Evolutionary conservation across 202 grass and related monocot genomes (phyloP), one percentile per base, ranked within the genome.

Genomic region (Elaeis oleifera): DNA sequence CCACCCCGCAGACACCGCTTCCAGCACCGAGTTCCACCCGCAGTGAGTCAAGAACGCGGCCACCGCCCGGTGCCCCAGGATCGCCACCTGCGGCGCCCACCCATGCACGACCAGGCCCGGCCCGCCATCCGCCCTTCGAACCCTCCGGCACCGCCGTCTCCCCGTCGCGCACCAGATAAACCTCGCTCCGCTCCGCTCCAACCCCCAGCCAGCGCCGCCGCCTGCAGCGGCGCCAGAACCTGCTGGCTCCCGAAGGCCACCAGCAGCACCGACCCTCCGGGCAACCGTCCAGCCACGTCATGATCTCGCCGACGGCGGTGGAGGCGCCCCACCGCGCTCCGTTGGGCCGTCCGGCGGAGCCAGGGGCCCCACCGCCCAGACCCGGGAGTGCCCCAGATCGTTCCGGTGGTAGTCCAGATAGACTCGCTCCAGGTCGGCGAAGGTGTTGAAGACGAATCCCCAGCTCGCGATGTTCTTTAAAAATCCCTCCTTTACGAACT

Each of bases 231-330:
- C 13, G 78, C 59, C 50, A 88, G 27, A 18, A 18, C 3, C 5
- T 49, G 48, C 83, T 81, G 62, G 71, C 70, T 77, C 32, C 88
- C 88, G 71, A 92, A 92, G 65, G 77, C 36, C 3, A 84, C 74
- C 59, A 87, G 87, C 49, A 87, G 21, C 13, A 81, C 84, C 4
- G 87, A 86, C 23, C 83, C 18, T 70, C 74, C 6, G 13, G 39
- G 63, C 67, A 67, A 18, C 49, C 54, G 63, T 81, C 78, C 23
- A 92, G 71, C 89, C 89, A 92, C 15, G 74, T 39, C 0, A 64
- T 1, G 39, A 74, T 22, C 7, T 29, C 19, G 6, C 49, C 65
- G 55, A 17, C 6, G 0, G 61, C 1, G 22, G 73, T 27, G 3
- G 57, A 61, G 3, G 4, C 49, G 7, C 28, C 29, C 79, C 79